These are phyloP conservation scores for Uronychia setigera DNA, from an alignment of 73 alveolate genomes.

Conservation along the genomic window DNA sequence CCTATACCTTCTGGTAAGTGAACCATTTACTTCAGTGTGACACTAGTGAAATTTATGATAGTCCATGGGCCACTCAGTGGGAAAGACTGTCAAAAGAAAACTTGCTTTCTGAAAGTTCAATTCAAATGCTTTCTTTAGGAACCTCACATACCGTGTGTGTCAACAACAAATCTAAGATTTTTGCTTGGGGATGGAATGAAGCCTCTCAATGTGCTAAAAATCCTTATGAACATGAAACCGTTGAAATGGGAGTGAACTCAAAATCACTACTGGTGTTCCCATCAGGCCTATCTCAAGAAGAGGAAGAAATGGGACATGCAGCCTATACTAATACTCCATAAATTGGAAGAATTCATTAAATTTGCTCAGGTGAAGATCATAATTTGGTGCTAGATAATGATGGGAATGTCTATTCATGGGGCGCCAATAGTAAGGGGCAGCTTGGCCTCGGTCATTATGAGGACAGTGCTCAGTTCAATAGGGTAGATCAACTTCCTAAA, in stretches of 20 bases:
- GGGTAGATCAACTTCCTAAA: slow-evolving; percentile 45
- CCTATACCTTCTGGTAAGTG: slow-evolving; percentile 12
- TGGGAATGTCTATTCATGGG: slow-evolving; percentile 85
- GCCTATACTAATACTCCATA: neutral
- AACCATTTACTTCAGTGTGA: slow-evolving; percentile 22
- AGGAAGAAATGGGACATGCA: neutral
- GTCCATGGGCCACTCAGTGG: slow-evolving; percentile 64
- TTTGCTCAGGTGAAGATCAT: slow-evolving; percentile 90
- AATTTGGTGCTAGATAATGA: slow-evolving; percentile 73
- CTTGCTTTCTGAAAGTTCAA: slow-evolving; percentile 24
- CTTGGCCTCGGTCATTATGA: slow-evolving; percentile 94
- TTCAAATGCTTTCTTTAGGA: slow-evolving; percentile 59
- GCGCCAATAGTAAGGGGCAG: slow-evolving; percentile 93
- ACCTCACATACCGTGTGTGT: slow-evolving; percentile 81
- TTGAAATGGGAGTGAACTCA: neutral
- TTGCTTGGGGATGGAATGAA: slow-evolving; percentile 91
- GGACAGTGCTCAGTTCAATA: slow-evolving; percentile 22
- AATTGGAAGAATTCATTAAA: slow-evolving; percentile 45
- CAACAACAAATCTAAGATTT: slow-evolving; percentile 69
- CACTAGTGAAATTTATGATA: slow-evolving; percentile 45
- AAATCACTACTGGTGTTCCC: slow-evolving; percentile 13
- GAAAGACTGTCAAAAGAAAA: slow-evolving; percentile 33
- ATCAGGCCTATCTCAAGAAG: neutral
- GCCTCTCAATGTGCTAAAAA: slow-evolving; percentile 75
- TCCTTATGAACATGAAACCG: slow-evolving; percentile 9